Base-by-base conservation (phyloP, 129 eudicot species). In the Dittrichia graveolens region DNA sequence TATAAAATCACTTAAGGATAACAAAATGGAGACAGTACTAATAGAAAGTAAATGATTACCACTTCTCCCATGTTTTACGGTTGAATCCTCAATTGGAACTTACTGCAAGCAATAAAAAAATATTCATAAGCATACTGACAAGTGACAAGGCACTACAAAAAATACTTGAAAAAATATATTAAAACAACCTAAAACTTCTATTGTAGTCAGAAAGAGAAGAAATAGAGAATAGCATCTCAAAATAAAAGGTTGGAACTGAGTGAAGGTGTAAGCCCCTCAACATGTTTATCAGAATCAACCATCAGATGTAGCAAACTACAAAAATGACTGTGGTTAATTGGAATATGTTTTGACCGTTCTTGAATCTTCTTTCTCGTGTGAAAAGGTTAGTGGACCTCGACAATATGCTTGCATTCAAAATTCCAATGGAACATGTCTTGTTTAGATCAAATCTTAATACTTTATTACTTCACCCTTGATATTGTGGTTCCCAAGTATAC, bases 1-100 rank as follows among this genome's bases (percentile, higher is more conserved):
- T 39, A 41, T 2, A 41, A 31, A 58, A 19, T 63, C 45, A 64
- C 8, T 13, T 15, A 39, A 75, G 41, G 42, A 75, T 24, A 52
- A 42, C 18, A 65, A 44, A 65, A 73, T 16, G 14, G 41, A 61
- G 34, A 53, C 16, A 38, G 15, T 39, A 52, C 42, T 61, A 61
- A 47, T 38, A 75, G 72, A 57, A 59, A 19, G 54, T 69, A 58
- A 68, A 41, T 67, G 18, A 35, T 76, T 76, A 76, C 81, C 81
- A 39, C 53, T 76, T 68, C 81, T 47, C 47, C 69, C 81, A 76
- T 24, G 31, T 76, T 39, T 76, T 42, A 18, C 15, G 4, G 45
- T 18, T 8, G 54, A 68, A 68, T 68, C 75, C 75, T 57, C 53
- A 8, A 68, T 6, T 56, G 43, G 19, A 58, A 58, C 19, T 68